These are phyloP conservation scores for Rhodotorula sp. DNA, from an alignment of 1,284 basidiomycete genomes.

Conservation along the genomic window DNA sequence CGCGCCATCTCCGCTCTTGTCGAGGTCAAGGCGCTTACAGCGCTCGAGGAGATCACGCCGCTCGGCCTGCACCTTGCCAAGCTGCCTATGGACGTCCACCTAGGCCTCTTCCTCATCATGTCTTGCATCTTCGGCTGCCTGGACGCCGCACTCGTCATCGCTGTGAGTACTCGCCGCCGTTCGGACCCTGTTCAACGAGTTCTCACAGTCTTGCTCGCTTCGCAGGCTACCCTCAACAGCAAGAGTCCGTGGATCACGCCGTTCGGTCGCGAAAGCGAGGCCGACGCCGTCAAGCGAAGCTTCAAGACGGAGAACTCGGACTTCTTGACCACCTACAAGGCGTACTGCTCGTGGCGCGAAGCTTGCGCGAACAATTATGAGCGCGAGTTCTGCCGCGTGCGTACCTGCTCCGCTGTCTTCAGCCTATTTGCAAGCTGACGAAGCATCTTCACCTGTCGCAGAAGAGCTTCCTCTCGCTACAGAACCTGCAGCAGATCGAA, in stretches of 20 bases:
- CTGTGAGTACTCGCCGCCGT: constrained; percentile 45
- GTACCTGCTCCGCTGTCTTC: neutral
- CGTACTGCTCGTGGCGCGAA: constrained; percentile 81
- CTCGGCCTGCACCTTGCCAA: constrained; percentile 89
- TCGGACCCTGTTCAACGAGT: neutral
- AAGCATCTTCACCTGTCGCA: neutral
- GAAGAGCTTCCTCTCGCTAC: constrained; percentile 41
- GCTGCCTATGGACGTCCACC: constrained; percentile 92
- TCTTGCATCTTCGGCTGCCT: constrained; percentile 85
- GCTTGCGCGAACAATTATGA: constrained; percentile 62
- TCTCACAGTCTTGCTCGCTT: constrained; percentile 6
- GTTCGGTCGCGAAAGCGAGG: constrained; percentile 81
- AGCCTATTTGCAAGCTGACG: neutral
- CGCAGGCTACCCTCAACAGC: constrained; percentile 74
- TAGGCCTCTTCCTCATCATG: constrained; percentile 89
- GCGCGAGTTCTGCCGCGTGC: constrained; percentile 63
- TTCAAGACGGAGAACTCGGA: constrained; percentile 92
- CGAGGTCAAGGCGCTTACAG: constrained; percentile 83
- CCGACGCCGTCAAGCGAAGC: constrained; percentile 74
- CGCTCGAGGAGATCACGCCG: constrained; percentile 87
- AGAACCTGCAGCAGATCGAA: constrained; percentile 94
- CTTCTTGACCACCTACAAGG: constrained; percentile 89
- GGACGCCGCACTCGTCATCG: constrained; percentile 93
- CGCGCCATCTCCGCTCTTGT: constrained; percentile 85
- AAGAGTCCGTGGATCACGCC: constrained; percentile 92